Conservation (phyloP, 768 basidiomycete genomes). For the Galerina sulciceps region DNA sequence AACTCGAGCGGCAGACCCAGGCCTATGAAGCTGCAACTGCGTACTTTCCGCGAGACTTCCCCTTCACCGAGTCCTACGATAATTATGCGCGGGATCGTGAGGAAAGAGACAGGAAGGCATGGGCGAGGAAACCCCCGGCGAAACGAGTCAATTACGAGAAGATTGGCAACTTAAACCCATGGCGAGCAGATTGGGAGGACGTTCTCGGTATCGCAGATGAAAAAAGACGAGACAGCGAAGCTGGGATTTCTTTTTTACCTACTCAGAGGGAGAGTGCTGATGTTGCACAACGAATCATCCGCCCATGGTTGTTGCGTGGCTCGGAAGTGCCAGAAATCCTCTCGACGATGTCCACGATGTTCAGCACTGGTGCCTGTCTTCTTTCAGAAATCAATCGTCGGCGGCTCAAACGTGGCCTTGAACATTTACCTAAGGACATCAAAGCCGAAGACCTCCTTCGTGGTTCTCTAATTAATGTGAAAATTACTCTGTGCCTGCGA, state of each 20-base stretch:
- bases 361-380: slow-evolving; percentile 49
- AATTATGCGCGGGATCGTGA: slow-evolving; percentile 52
- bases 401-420: slow-evolving; percentile 57
- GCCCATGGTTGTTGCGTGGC: slow-evolving; percentile 77
- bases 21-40: slow-evolving; percentile 77
- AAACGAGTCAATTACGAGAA: slow-evolving; percentile 78
- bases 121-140: slow-evolving; percentile 85
- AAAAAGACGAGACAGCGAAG: slow-evolving; percentile 17
- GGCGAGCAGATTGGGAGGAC: slow-evolving; percentile 75
- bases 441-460: slow-evolving; percentile 52
- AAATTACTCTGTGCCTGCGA: slow-evolving; percentile 60
- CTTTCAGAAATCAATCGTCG: slow-evolving; percentile 59
- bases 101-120: slow-evolving; percentile 57
- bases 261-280: slow-evolving; percentile 51
- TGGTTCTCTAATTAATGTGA: slow-evolving; percentile 70
- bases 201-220: slow-evolving; percentile 56
- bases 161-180: slow-evolving; percentile 71
- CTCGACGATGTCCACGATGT: slow-evolving; percentile 37
- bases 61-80: slow-evolving; percentile 57
- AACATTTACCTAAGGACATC: slow-evolving; percentile 34
- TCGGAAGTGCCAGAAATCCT: slow-evolving; percentile 50
- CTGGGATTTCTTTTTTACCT: slow-evolving; percentile 45
- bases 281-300: slow-evolving; percentile 17
- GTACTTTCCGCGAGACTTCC: slow-evolving; percentile 86
- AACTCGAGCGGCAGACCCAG: slow-evolving; percentile 82